Base-by-base conservation (phyloP, 2,329 filamentous ascomycete genomes). In the Colletotrichum zoysiae region DNA sequence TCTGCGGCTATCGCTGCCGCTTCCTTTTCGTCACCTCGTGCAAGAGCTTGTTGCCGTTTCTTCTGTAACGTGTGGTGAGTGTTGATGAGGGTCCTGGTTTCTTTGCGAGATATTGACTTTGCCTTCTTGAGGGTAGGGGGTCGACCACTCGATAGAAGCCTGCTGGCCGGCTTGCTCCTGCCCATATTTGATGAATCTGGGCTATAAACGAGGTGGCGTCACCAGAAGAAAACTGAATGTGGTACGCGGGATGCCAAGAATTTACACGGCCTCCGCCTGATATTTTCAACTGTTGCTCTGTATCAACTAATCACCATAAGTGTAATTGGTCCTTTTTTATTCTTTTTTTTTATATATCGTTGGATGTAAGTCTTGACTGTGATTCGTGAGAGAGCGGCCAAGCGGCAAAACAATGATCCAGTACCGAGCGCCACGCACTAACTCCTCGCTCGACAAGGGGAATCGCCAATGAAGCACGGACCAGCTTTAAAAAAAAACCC, bases 41-140 rank as follows among this genome's bases (percentile, higher is more conserved):
- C 81, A 35, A 84, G 72, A 16, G 91, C 90, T 76, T 89, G 88
- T 5, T 83, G 84, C 64, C 86, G 86, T 73, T 86, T 84, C 79
- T 92, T 93, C 77, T 92, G 87, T 40, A 92, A 80, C 55, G 89
- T 87, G 77, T 93, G 91, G 73, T 91, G 89, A 53, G 84, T 85
- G 78, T 91, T 91, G 81, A 93, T 93, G 74, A 92, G 83, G 40
- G 84, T 82, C 76, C 90, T 87, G 56, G 89, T 91, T 35, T 89
- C 87, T 78, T 89, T 92, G 71, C 90, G 87, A 4, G 90, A 90
- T 76, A 92, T 90, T 7, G 89, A 87, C 74, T 84, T 86, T 11
- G 83, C 81, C 26, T 85, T 82, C 73, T 86, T 87, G 44, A 84
- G 79, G 1, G 84, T 86, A 12, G 90, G 90, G 3, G 88, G 88